Percentiles rank a stretch among this genome's conserved stretches.
phyloP scores from a whole-genome alignment of 192 early-diverging fungal genomes.

The Linnemannia schmuckeri region DNA sequence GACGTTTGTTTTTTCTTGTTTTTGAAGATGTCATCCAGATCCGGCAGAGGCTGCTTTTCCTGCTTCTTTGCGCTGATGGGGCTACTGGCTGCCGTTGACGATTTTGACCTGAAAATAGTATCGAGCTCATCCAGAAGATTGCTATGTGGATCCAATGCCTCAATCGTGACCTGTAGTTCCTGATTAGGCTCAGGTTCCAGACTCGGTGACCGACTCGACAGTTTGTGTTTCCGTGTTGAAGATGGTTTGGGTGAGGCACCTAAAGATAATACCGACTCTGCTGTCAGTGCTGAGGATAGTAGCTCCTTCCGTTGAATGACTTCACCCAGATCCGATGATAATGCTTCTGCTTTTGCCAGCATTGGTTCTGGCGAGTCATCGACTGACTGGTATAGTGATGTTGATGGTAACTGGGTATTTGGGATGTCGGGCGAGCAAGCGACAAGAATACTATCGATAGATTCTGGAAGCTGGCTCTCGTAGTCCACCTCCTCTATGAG shows the following conservation, averaged over 20 bases:
- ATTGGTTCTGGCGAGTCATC: background rate
- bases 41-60: background rate
- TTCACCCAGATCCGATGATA: constrained; percentile 25
- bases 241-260: background rate
- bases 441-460: constrained; percentile 10
- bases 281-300: background rate
- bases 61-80: background rate
- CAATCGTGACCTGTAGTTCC: background rate
- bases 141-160: background rate
- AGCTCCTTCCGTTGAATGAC: constrained; percentile 20
- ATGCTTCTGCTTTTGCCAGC: background rate
- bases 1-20: constrained; percentile 11
- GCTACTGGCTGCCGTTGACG: background rate
- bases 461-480: constrained; percentile 33
- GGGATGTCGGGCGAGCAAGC: background rate
- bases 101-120: constrained; percentile 4
- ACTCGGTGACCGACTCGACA: background rate
- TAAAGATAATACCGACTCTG: background rate
- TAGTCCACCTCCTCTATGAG: constrained; percentile 9
- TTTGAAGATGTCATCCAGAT: constrained; percentile 30
- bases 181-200: background rate
- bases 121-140: constrained; percentile 8
- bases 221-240: background rate
- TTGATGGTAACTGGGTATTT: background rate
- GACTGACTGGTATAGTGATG: background rate